phyloP scores from a whole-genome alignment of 2,329 filamentous ascomycete species.

The Periconia sp. region DNA sequence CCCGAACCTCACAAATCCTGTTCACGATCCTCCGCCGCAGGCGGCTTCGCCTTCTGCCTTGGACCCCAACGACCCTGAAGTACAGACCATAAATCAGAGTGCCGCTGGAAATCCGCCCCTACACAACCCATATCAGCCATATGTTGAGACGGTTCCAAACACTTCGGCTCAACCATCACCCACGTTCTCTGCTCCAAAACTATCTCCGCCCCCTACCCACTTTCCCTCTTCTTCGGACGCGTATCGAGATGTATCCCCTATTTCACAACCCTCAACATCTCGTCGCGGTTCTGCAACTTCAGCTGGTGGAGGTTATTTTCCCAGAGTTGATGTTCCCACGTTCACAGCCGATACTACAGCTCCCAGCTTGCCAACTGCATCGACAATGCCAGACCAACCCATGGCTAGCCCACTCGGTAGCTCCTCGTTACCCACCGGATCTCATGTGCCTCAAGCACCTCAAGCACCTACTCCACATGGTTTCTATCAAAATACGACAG shows the following conservation, averaged over 20 bases:
- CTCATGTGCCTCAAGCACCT: conserved; percentile 25
- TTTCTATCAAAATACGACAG: conserved; percentile 41
- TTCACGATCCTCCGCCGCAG: conserved; percentile 52
- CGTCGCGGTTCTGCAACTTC: conserved; percentile 50
- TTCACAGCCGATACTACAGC: conserved; percentile 43
- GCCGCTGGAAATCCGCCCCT: conserved; percentile 22
- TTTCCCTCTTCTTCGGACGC: conserved; percentile 33
- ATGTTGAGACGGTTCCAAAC: conserved; percentile 63
- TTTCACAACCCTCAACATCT: conserved; percentile 48
- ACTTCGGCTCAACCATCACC: conserved; percentile 53
- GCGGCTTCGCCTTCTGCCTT: conserved; percentile 47
- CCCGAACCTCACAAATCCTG: conserved; percentile 88
- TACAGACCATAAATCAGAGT: conserved; percentile 54
- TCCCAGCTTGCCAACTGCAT: conserved; percentile 40
- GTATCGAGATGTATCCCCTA: conserved; percentile 54
- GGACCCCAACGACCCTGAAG: conserved; percentile 67
- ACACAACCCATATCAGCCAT: conserved; percentile 46
- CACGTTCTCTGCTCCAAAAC: conserved; percentile 44
- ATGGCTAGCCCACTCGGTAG: conserved; percentile 24
- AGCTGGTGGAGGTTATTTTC: conserved; percentile 61
- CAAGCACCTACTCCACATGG: conserved; percentile 24
- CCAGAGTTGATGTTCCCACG: conserved; percentile 49
- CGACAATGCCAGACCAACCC: conserved; percentile 31
- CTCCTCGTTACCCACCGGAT: conserved; percentile 20
- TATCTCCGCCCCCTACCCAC: conserved; percentile 48